Evolutionary conservation across 2,329 filamentous ascomycete species (phyloP).

Genomic region (Fusarium pilosicola): DNA sequence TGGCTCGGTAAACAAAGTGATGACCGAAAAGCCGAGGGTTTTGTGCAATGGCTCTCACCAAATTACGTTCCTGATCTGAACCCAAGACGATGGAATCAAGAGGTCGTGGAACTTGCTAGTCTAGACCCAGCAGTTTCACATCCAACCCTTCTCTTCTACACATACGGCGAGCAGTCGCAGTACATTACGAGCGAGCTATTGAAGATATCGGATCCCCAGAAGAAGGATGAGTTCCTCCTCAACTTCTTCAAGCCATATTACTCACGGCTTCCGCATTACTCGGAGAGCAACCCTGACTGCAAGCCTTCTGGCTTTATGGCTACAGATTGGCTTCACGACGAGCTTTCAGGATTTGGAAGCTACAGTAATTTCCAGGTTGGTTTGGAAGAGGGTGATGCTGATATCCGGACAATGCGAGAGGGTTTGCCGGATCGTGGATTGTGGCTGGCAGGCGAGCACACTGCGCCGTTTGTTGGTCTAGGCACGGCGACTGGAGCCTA

Average conservation of each 20-base stretch:
- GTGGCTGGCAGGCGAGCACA: conserved; percentile 93
- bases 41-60: conserved; percentile 80
- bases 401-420: conserved; percentile 72
- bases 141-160: conserved; percentile 88
- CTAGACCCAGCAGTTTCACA: conserved; percentile 69
- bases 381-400: conserved; percentile 73
- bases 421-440: conserved; percentile 74
- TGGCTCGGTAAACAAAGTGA: conserved; percentile 65
- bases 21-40: conserved; percentile 65
- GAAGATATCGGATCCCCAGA: conserved; percentile 53
- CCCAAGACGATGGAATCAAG: conserved; percentile 75
- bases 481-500: conserved; percentile 92
- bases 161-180: conserved; percentile 70
- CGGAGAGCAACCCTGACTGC: conserved; percentile 63
- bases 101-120: conserved; percentile 79
- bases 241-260: conserved; percentile 82
- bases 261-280: conserved; percentile 77
- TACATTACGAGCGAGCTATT: conserved; percentile 61
- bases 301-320: conserved; percentile 71
- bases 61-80: conserved; percentile 71
- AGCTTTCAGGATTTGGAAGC: conserved; percentile 81
- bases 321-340: conserved; percentile 82
- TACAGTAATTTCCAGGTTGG: conserved; percentile 89
- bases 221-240: conserved; percentile 66
- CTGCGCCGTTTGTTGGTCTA: conserved; percentile 86